A percentile compares a stretch with the other conserved stretches of the same genome.
Evolutionary conservation across 83 land plant species (phyloP).

Genomic region (Isoetes engelmannii): DNA sequence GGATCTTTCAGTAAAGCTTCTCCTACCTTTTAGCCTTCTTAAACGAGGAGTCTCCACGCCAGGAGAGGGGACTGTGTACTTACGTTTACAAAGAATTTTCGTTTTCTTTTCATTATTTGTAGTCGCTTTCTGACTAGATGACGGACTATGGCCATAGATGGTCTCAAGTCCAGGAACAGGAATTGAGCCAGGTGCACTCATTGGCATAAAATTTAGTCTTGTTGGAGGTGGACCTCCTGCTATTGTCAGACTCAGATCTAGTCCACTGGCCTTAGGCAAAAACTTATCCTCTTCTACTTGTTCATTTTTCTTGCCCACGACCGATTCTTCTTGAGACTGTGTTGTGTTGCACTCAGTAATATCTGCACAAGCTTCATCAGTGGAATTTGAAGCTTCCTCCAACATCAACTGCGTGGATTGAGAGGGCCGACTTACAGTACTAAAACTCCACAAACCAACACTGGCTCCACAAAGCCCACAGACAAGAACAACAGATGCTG

Average conservation of each 20-base stretch:
- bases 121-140: constrained; percentile 11
- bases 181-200: neutral
- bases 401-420: too few species aligned
- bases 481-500: constrained; percentile 69
- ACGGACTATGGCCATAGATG: constrained; percentile 18
- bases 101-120: neutral
- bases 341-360: too few species aligned
- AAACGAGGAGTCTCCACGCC: constrained; percentile 6
- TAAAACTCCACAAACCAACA: constrained; percentile 67
- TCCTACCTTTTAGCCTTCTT: constrained; percentile 23
- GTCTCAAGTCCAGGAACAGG: constrained; percentile 36
- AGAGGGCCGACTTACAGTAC: constrained; percentile 64
- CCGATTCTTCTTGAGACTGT: too few species aligned
- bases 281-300: neutral
- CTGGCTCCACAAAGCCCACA: constrained; percentile 90
- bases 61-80: constrained; percentile 1
- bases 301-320: too few species aligned
- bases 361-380: too few species aligned
- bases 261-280: constrained; percentile 10
- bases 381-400: too few species aligned
- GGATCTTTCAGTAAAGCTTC: constrained; percentile 7
- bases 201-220: constrained; percentile 42
- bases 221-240: constrained; percentile 76
- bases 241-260: constrained; percentile 49
- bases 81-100: neutral